Percentiles rank a stretch among this genome's conserved stretches.
phyloP scores from a whole-genome alignment of 768 basidiomycete genomes.

The Rhizopogon salebrosus region DNA sequence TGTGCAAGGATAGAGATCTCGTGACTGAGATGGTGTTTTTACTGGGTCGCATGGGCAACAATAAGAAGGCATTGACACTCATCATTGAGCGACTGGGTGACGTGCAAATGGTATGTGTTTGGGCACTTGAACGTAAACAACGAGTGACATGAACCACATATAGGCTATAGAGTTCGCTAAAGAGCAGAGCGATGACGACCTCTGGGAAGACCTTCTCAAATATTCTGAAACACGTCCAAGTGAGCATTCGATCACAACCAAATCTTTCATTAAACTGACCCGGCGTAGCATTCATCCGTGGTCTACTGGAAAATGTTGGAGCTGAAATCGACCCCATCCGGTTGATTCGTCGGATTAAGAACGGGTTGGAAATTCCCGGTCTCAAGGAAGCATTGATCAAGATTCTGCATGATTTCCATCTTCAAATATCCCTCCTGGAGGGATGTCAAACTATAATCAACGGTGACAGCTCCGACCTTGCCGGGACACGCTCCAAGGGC shows the following conservation, averaged over 20 bases:
- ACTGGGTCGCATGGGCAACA: slow-evolving; percentile 95
- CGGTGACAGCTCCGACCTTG: slow-evolving; percentile 74
- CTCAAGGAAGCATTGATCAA: slow-evolving; percentile 93
- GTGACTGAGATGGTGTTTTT: slow-evolving; percentile 98
- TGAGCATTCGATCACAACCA: slow-evolving; percentile 26
- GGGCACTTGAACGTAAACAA: background rate
- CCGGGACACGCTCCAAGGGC: slow-evolving; percentile 59
- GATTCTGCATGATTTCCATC: slow-evolving; percentile 93
- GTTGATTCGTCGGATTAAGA: slow-evolving; percentile 90
- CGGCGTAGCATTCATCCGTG: slow-evolving; percentile 80
- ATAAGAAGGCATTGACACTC: slow-evolving; percentile 87
- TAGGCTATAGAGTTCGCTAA: slow-evolving; percentile 98
- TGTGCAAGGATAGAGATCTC: slow-evolving; percentile 80
- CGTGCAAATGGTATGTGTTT: slow-evolving; percentile 66
- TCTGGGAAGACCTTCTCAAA: slow-evolving; percentile 93
- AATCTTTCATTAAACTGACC: background rate
- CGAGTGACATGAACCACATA: background rate
- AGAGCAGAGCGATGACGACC: slow-evolving; percentile 92
- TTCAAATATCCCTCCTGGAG: slow-evolving; percentile 89
- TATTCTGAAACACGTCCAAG: slow-evolving; percentile 94
- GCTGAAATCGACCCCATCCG: slow-evolving; percentile 94
- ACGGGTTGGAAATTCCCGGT: slow-evolving; percentile 94
- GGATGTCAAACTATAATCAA: slow-evolving; percentile 87
- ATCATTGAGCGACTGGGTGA: slow-evolving; percentile 95
- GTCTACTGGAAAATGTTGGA: slow-evolving; percentile 91